Conservation (phyloP, 345 rosid genomes). For the Zanthoxylum bungeanum region DNA sequence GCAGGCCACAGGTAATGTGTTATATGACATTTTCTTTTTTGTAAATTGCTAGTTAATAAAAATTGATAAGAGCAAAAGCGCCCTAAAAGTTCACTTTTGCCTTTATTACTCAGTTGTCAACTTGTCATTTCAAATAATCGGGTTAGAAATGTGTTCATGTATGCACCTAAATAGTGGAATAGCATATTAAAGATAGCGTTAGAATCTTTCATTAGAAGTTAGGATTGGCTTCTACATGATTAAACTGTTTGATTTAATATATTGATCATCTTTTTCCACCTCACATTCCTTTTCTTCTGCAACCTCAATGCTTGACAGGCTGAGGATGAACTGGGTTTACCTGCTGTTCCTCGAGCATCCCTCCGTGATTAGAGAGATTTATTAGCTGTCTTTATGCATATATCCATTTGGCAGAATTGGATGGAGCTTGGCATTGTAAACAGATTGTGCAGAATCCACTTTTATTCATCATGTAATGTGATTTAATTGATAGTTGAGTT, state of each 20-base stretch:
- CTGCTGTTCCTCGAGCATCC: slow-evolving; percentile 85
- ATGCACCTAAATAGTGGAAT: too few species aligned
- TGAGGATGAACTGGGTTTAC: slow-evolving; percentile 84
- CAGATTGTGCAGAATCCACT: slow-evolving; percentile 21
- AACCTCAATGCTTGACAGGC: slow-evolving; percentile 46
- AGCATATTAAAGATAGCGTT: too few species aligned
- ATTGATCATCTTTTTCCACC: background rate
- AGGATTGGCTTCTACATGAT: background rate
- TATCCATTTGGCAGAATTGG: slow-evolving; percentile 1
- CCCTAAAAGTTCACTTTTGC: too few species aligned
- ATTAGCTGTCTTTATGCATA: background rate
- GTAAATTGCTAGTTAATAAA: background rate
- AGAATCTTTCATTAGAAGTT: too few species aligned
- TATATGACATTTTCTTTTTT: background rate
- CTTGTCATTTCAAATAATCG: too few species aligned
- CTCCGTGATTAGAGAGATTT: slow-evolving; percentile 51
- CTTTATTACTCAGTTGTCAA: too few species aligned
- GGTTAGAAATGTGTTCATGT: too few species aligned
- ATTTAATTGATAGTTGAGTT: slow-evolving; percentile 14
- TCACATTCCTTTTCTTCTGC: background rate
- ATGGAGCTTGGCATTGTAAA: slow-evolving; percentile 15
- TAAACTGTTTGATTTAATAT: background rate
- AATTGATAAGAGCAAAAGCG: too few species aligned
- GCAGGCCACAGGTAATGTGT: slow-evolving; percentile 60
- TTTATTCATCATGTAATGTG: background rate